Base-by-base conservation (phyloP, 805 yeast genomes). In the Zygotorulaspora danielsina region DNA sequence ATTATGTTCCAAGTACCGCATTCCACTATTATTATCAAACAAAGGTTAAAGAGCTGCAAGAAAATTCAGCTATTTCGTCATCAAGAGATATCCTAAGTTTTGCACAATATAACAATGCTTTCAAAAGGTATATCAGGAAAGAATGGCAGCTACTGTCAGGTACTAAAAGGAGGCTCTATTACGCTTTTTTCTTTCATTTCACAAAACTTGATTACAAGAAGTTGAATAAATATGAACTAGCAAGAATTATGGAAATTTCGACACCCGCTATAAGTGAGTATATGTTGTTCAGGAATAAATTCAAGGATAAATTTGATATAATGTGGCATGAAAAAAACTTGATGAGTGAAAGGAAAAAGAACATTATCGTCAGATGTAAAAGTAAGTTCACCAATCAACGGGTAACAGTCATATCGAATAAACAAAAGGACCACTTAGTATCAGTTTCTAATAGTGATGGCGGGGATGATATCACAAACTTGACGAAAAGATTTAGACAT, bases 231-330 rank as follows among this genome's bases (percentile, higher is more conserved):
- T 49, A 44, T 19, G 56, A 55, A 18, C 38, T 55, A 4, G 61
- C 59, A 6, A 51, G 44, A 33, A 36, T 46, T 4, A 38, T 55
- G 22, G 56, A 50, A 26, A 40, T 53, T 15, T 50, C 49, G 6
- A 46, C 51, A 7, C 61, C 61, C 2, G 48, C 51, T 3, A 35
- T 40, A 12, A 53, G 55, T 36, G 57, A 48, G 22, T 55, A 55
- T 27, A 42, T 55, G 45, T 22, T 53, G 32, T 55, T 55, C 24
- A 38, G 61, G 38, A 49, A 46, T 19, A 42, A 44, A 21, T 55
- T 48, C 28, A 55, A 53, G 27, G 13, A 30, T n/a, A 40, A 46
- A 19, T 53, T 44, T 38, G 51, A 53, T 12, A 19, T 11, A 3
- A n/a, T 37, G n/a, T 46, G 54, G 51, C 28, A 22, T 13, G 47